These are phyloP conservation scores for Sugiyamaella novakii DNA, from an alignment of 1,139 yeast genomes.

Conservation along the genomic window DNA sequence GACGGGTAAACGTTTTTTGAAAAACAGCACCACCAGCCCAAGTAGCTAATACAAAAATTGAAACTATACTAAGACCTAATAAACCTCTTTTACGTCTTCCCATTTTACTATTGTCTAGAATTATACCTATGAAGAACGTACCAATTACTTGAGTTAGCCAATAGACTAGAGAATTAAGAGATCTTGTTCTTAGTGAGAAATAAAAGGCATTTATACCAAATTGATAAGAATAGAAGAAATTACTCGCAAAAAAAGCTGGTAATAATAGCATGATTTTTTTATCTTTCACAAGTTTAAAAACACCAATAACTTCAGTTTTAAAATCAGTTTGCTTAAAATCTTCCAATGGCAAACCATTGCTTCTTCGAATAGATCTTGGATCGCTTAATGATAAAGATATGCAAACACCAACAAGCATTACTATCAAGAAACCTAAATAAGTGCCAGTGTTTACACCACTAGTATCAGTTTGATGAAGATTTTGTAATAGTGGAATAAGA, in stretches of 20 bases:
- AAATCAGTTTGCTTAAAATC: constrained; percentile 25
- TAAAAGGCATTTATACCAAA: constrained; percentile 29
- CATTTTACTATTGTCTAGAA: constrained; percentile 25
- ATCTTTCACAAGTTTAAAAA: constrained; percentile 25
- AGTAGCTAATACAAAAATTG: constrained; percentile 24
- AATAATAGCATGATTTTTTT: constrained; percentile 25
- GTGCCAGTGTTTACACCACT: constrained; percentile 29
- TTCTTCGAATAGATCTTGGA: constrained; percentile 24
- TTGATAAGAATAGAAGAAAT: constrained; percentile 29
- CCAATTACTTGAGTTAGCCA: constrained; percentile 29
- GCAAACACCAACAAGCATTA: constrained; percentile 26
- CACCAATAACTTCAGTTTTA: constrained; percentile 23
- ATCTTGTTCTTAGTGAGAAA: constrained; percentile 27
- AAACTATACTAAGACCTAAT: constrained; percentile 25
- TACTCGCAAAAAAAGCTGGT: constrained; percentile 28
- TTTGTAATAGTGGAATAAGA: constrained; percentile 25
- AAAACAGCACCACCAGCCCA: constrained; percentile 30
- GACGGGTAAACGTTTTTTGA: constrained; percentile 24
- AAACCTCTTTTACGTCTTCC: constrained; percentile 24
- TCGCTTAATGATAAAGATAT: constrained; percentile 20
- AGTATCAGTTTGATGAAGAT: constrained; percentile 21
- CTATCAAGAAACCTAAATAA: constrained; percentile 27
- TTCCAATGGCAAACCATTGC: constrained; percentile 24
- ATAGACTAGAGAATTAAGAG: constrained; percentile 26
- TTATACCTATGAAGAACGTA: constrained; percentile 22